Evolutionary conservation across 1,284 basidiomycete genomes (phyloP), one percentile per base, ranked within the genome.

Genomic region (Trichosporon asahii): DNA sequence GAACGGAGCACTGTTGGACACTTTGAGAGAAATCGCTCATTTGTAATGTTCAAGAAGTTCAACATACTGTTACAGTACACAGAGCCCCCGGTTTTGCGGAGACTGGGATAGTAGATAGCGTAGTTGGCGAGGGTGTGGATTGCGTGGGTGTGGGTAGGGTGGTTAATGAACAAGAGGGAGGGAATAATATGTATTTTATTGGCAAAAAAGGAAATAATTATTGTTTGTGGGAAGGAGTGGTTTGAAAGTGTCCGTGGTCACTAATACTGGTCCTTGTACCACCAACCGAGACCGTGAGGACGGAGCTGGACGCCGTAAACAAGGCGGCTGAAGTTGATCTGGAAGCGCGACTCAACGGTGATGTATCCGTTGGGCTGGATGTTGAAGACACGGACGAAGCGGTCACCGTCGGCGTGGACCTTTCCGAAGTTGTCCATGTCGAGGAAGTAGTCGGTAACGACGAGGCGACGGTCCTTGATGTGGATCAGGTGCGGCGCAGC

Each of bases 351-450:
- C 46, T 72, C 71, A 21, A 53, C 49, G n/a, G 33, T 40, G 49
- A 72, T 66, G 60, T 40, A 61, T n/a, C 71, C 71, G 31, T 64
- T 35, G 18, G 29, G 9, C 14, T 64, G 44, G n/a, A 72, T 68
- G 21, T 57, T 66, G 53, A 66, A 68, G 25, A 64, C 66, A 15
- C 71, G 71, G 6, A 72, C 69, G 35, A 61, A 46, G 55, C 64
- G 71, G 71, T 72, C 71, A 25, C 71, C 71, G 67, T 72, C 65
- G 33, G 65, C 37, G 65, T 72, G 71, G 40, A 72, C 35, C 67
- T 68, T 72, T 33, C 71, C 71, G 61, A 72, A 70, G 69, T 68
- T 31, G 69, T 72, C 71, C 61, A 68, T 23, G 65, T 72, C 55
- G 7, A 72, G 55, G 63, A 72, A 72, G 71, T 72, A 72, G 61